Base-by-base conservation (phyloP, 2,329 filamentous ascomycete species). In the Clarireedia homoeocarpa region DNA sequence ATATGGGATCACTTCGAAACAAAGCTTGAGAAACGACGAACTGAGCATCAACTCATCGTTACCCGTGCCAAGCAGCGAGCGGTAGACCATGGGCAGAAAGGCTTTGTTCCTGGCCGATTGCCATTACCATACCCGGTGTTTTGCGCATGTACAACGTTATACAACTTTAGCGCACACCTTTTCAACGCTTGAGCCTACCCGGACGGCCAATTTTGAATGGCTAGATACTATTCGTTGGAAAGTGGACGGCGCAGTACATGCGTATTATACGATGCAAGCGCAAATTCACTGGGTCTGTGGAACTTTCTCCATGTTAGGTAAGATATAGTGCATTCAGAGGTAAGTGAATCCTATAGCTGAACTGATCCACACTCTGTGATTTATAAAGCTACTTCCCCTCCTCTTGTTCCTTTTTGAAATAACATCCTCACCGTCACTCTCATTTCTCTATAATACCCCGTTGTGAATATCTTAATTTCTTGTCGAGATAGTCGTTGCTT, bases 281-380 rank as follows among this genome's bases (percentile, higher is more conserved):
- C 42, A 46, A 40, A 17, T 15, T 36, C 34, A 40, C 42, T 53
- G 15, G 24, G 20, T 20, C 14, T 34, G 14, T n/a, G 30, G 26
- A 20, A 20, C 20, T 20, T 36, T 26, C 17, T 26, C 24, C 17
- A 36, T 48, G 20, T 20, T 20, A 20, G 30, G 10, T 34, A 34
- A 34, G 30, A 34, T 34, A 12, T 12, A 34, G 30, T 34, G 30
- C 30, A 34, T 34, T 12, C 10, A 34, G n/a, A 7, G 20, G 10
- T 15, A 17, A 50, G 46, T 55, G 53, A 55, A 55, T 55, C 30
- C 36, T 55, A 17, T 3, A 38, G 38, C 34, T 51, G 38, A 39
- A 10, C 30, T 9, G 53, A 42, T 55, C 38, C 53, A 55, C 46
- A 23, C 24, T 49, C 17, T 50, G 14, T 50, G 27, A 17, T 55